These are phyloP conservation scores for Cercospora beticola DNA, from an alignment of 2,329 filamentous ascomycete genomes.

Conservation along the genomic window DNA sequence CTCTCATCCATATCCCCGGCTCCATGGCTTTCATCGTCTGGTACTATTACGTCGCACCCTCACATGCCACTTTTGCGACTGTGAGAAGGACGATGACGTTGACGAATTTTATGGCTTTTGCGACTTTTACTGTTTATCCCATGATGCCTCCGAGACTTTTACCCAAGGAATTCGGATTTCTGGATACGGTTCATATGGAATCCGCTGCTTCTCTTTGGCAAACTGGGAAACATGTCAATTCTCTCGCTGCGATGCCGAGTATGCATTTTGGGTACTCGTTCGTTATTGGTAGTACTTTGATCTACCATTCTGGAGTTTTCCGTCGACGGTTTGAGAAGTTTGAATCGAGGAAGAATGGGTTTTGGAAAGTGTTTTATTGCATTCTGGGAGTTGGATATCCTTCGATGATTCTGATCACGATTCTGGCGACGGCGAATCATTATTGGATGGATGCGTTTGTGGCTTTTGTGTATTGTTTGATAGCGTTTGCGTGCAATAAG, in stretches of 20 bases:
- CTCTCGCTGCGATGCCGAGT: constrained; percentile 45
- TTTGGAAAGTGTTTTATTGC: constrained; percentile 48
- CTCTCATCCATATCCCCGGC: constrained; percentile 61
- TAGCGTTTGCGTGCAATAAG: constrained; percentile 50
- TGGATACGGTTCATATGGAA: constrained; percentile 47
- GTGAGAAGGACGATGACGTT: constrained; percentile 47
- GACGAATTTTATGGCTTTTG: constrained; percentile 53
- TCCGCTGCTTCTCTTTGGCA: constrained; percentile 46
- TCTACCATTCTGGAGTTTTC: constrained; percentile 50
- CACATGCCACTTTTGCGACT: constrained; percentile 44
- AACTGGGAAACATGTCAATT: constrained; percentile 47
- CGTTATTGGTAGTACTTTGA: constrained; percentile 51
- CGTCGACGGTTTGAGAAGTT: constrained; percentile 43
- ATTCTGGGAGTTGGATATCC: constrained; percentile 55
- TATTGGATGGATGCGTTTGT: constrained; percentile 56
- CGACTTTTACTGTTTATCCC: constrained; percentile 51
- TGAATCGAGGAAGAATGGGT: constrained; percentile 43
- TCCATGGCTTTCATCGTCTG: constrained; percentile 52
- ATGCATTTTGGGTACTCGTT: constrained; percentile 57
- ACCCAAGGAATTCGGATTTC: constrained; percentile 44
- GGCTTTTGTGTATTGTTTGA: constrained; percentile 45
- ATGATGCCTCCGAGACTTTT: constrained; percentile 52
- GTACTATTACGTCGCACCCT: constrained; percentile 60
- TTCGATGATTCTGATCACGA: constrained; percentile 54
- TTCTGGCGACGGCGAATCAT: constrained; percentile 61